Conservation (phyloP, 2,329 filamentous ascomycete species). For the Alternaria solani region DNA sequence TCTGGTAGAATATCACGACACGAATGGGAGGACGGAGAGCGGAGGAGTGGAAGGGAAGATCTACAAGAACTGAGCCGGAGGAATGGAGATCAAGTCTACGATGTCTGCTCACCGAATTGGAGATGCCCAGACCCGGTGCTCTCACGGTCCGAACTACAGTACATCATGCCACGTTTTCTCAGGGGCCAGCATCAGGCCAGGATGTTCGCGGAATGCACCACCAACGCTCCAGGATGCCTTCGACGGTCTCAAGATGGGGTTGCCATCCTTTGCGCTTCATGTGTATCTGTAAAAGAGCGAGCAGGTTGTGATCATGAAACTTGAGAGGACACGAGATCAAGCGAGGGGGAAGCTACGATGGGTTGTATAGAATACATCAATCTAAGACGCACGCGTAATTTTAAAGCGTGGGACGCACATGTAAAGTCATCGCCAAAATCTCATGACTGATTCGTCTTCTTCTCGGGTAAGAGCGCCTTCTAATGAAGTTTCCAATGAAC, state of each 20-base stretch:
- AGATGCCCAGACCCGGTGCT: not conserved
- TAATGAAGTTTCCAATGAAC: not conserved
- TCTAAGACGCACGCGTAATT: not conserved
- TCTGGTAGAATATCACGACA: conserved; percentile 10
- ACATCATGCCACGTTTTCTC: not conserved
- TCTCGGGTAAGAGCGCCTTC: not conserved
- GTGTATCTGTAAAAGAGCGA: not conserved
- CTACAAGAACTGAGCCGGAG: not conserved
- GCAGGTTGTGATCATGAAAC: not conserved
- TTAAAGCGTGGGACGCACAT: too few relatives aligned
- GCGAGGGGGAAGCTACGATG: not conserved
- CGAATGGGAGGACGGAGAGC: not conserved
- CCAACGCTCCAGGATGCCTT: not conserved
- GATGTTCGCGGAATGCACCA: not conserved
- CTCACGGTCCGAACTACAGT: too few relatives aligned
- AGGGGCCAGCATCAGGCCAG: not conserved
- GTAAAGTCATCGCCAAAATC: not conserved
- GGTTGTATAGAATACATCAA: not conserved
- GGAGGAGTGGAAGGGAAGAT: not conserved
- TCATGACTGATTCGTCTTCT: not conserved
- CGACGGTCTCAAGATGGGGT: not conserved
- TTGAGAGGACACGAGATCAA: not conserved
- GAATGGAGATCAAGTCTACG: not conserved
- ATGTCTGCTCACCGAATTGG: not conserved
- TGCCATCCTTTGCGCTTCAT: not conserved